Conservation (phyloP, 108 stramenopile species). For the Skeletonema tropicum region DNA sequence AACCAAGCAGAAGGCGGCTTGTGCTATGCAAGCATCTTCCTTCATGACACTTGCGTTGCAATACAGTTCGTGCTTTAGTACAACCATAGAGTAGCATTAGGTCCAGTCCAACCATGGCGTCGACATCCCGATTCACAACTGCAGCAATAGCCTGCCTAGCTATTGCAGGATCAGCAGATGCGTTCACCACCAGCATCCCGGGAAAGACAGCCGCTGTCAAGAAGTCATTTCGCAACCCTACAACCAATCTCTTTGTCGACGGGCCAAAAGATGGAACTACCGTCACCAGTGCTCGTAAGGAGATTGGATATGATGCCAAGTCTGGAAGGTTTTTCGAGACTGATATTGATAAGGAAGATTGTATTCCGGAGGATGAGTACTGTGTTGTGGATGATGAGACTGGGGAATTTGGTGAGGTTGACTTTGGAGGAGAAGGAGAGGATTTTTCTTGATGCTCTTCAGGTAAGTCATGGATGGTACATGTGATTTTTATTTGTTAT, state of each 20-base stretch:
- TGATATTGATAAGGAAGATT: conserved; percentile 56
- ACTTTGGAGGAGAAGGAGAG: conserved; percentile 92
- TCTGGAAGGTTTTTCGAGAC: conserved; percentile 80
- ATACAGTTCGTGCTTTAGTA: neutral
- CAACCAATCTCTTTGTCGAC: conserved; percentile 25
- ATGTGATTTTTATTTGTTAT: neutral
- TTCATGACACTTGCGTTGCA: neutral
- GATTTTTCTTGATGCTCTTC: conserved; percentile 94
- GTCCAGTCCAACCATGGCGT: conserved; percentile 2
- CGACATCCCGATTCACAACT: conserved; percentile 10
- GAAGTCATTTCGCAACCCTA: conserved; percentile 11
- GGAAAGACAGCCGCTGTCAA: conserved; percentile 2
- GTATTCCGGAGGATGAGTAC: conserved; percentile 85
- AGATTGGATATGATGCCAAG: conserved; percentile 75
- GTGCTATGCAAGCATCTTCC: neutral
- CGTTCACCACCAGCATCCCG: conserved; percentile 26
- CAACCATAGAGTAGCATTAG: too few relatives aligned
- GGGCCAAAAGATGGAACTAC: conserved; percentile 49
- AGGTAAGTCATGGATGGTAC: conserved; percentile 45
- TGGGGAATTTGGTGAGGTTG: conserved; percentile 67
- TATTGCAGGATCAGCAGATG: conserved; percentile 21
- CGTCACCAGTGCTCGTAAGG: conserved; percentile 61
- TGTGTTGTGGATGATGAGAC: conserved; percentile 76
- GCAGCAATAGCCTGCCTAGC: conserved; percentile 27
- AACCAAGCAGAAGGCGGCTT: too few relatives aligned